Evolutionary conservation across 805 yeast species (phyloP).

Genomic region (Starmerella bombicola): DNA sequence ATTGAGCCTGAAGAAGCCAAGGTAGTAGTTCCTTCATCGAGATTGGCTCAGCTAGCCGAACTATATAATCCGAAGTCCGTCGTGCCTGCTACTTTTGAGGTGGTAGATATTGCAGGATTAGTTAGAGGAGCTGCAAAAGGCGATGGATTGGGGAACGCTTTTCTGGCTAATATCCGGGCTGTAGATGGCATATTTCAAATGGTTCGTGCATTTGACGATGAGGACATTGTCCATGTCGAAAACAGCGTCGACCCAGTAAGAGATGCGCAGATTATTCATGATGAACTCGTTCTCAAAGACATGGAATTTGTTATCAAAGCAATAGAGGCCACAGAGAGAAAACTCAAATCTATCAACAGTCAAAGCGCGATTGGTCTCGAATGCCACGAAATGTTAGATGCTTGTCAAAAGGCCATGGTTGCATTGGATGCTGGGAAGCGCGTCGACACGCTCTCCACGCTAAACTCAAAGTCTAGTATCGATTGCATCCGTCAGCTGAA

Average conservation of each 20-base stretch:
- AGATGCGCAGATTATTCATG: slow-evolving; percentile 50
- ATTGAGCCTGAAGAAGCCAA: slow-evolving; percentile 60
- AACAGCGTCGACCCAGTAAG: slow-evolving; percentile 51
- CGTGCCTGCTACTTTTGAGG: slow-evolving; percentile 44
- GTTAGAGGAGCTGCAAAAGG: slow-evolving; percentile 53
- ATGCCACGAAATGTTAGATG: slow-evolving; percentile 31
- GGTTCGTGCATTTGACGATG: slow-evolving; percentile 51
- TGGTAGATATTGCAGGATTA: slow-evolving; percentile 60
- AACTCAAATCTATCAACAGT: slow-evolving; percentile 24
- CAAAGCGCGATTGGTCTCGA: slow-evolving; percentile 30
- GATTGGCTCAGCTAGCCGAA: slow-evolving; percentile 37
- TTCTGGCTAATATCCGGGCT: slow-evolving; percentile 52
- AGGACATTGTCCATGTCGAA: slow-evolving; percentile 55
- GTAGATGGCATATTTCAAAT: slow-evolving; percentile 64
- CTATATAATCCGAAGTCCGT: slow-evolving; percentile 40
- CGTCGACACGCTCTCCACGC: slow-evolving; percentile 33
- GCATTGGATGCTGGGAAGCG: slow-evolving; percentile 54
- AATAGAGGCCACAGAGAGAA: slow-evolving; percentile 39
- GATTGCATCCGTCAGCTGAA: slow-evolving; percentile 42
- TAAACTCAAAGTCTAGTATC: slow-evolving; percentile 28
- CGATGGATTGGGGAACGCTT: slow-evolving; percentile 64
- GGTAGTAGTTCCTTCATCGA: slow-evolving; percentile 40
- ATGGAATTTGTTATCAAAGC: slow-evolving; percentile 50
- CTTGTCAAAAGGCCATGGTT: slow-evolving; percentile 30
- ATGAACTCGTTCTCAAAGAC: slow-evolving; percentile 54